Percentiles rank a stretch among this genome's conserved stretches.
These are phyloP conservation scores for Beauveria sp. DNA, from an alignment of 2,329 filamentous ascomycete genomes.

Conservation along the genomic window DNA sequence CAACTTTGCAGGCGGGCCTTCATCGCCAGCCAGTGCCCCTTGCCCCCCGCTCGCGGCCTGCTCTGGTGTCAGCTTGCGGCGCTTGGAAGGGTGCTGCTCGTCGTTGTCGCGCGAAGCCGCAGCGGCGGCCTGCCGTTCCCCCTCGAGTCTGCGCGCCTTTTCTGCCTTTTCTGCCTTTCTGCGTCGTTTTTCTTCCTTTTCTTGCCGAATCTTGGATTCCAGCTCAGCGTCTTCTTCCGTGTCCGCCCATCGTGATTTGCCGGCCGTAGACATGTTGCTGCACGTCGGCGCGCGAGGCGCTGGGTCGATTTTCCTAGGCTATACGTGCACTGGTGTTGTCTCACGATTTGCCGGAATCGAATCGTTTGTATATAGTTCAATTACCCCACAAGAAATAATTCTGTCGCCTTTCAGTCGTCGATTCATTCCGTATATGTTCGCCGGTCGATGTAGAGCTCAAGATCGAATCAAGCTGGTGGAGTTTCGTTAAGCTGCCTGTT, in stretches of 20 bases:
- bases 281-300: not conserved
- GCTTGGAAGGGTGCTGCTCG: conserved; percentile 49
- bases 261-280: conserved; percentile 47
- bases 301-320: not conserved
- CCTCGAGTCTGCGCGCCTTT: conserved; percentile 64
- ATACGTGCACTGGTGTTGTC: conserved; percentile 1
- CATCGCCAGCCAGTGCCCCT: conserved; percentile 9
- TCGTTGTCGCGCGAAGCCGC: conserved; percentile 22
- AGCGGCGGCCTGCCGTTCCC: conserved; percentile 28
- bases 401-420: not conserved
- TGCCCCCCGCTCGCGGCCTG: conserved; percentile 17
- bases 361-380: not conserved
- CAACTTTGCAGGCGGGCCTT: conserved; percentile 41
- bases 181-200: conserved; percentile 86
- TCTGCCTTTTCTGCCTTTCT: conserved; percentile 77
- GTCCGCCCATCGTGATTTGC: conserved; percentile 80
- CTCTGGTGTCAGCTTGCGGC: conserved; percentile 49
- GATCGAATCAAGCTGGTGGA: conserved; percentile 2
- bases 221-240: conserved; percentile 72
- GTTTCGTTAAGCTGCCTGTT: not conserved
- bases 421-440: not conserved
- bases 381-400: not conserved
- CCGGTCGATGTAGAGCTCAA: not conserved
- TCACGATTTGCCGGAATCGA: not conserved
- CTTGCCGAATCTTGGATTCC: conserved; percentile 63